Conservation (phyloP, 495 filamentous ascomycete species). For the Neurospora sp. region DNA sequence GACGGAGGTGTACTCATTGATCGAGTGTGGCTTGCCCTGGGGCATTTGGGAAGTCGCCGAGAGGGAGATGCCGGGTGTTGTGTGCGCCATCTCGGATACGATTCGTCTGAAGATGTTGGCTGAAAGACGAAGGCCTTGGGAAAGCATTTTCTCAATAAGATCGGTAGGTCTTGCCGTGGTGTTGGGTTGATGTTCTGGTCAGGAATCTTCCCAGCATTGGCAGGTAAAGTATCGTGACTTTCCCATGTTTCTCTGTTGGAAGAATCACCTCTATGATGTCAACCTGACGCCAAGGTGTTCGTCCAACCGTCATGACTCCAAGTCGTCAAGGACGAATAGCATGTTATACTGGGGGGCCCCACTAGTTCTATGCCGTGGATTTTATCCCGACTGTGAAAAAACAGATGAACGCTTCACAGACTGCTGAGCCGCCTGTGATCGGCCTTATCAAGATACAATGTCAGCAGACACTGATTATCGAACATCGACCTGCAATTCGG, state of each 20-base stretch:
- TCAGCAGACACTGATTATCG: no score
- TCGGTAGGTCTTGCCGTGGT: not conserved
- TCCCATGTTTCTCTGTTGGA: not conserved
- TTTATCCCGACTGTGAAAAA: not conserved
- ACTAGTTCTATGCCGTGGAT: not conserved
- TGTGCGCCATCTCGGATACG: not conserved
- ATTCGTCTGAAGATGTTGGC: not conserved
- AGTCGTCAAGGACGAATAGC: not conserved
- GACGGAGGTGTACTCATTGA: conserved; percentile 8
- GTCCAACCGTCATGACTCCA: not conserved
- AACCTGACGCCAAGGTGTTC: not conserved
- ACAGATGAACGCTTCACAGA: not conserved
- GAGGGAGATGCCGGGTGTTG: not conserved
- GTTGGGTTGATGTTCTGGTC: not conserved
- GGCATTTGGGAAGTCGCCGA: not conserved
- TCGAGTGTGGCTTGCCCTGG: conserved; percentile 3
- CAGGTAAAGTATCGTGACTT: not conserved
- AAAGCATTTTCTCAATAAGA: not conserved
- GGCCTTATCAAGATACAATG: no score
- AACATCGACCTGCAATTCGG: no score
- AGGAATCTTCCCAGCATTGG: not conserved
- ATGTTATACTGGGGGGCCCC: not conserved
- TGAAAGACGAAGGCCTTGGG: not conserved
- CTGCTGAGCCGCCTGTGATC: no score
- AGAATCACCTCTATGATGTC: not conserved